These are phyloP conservation scores for Penicillium sp. DNA, from an alignment of 2,329 filamentous ascomycete genomes.

Conservation along the genomic window DNA sequence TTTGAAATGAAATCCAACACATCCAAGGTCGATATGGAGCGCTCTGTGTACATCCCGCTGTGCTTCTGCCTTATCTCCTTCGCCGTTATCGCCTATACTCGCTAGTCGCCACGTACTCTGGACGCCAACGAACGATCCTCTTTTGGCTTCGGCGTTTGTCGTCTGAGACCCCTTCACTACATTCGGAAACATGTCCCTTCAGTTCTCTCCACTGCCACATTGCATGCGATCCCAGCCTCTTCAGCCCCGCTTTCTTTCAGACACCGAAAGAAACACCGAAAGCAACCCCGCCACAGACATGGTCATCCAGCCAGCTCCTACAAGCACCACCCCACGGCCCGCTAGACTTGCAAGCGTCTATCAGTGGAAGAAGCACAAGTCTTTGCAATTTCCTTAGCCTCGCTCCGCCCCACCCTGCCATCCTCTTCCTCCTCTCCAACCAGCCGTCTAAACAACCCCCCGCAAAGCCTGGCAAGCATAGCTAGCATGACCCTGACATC, in stretches of 20 bases:
- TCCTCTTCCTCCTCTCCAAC: not conserved
- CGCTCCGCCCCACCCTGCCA: not conserved
- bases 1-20: conserved; percentile 18
- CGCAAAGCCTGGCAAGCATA: not conserved
- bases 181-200: not conserved
- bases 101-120: conserved; percentile 20
- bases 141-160: not conserved
- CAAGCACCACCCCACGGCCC: no score
- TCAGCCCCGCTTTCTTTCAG: not conserved
- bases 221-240: not conserved
- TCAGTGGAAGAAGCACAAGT: not conserved
- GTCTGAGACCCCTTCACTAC: not conserved
- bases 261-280: not conserved
- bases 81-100: conserved; percentile 39
- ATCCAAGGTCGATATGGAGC: conserved; percentile 31
- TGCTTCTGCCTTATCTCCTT: conserved; percentile 42
- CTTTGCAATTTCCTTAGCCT: not conserved
- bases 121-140: not conserved
- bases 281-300: not conserved
- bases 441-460: not conserved
- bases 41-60: conserved; percentile 38
- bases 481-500: not conserved
- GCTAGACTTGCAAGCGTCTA: not conserved
- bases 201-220: not conserved
- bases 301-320: no score